These are phyloP conservation scores for Aquilaria agallochum DNA, from an alignment of 441 rosid genomes.

Conservation along the genomic window DNA sequence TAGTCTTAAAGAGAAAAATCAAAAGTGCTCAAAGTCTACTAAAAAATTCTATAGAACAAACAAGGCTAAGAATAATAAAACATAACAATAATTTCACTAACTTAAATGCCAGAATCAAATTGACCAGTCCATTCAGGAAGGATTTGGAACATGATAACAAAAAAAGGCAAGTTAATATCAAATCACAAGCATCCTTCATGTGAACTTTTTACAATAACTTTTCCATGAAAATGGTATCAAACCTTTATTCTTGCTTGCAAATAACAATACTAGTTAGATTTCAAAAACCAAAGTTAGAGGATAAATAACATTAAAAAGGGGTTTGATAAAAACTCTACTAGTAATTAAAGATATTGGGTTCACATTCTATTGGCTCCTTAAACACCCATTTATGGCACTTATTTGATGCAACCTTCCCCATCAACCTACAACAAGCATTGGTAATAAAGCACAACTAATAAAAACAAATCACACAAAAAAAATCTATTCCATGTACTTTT, in stretches of 20 bases:
- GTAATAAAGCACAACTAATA: slow-evolving; percentile 18
- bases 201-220: slow-evolving; percentile 1
- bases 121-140: slow-evolving; percentile 99
- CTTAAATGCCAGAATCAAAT: slow-evolving; percentile 98
- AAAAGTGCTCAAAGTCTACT: slow-evolving; percentile 3
- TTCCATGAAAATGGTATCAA: neutral
- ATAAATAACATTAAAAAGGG: neutral
- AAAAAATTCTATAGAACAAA: slow-evolving; percentile 10
- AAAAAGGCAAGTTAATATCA: slow-evolving; percentile 28
- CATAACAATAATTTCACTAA: slow-evolving; percentile 18
- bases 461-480: slow-evolving; percentile 6
- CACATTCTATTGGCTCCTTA: slow-evolving; percentile 91
- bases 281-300: neutral
- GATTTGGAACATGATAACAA: slow-evolving; percentile 56
- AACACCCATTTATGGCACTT: slow-evolving; percentile 99
- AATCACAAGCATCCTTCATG: slow-evolving; percentile 23
- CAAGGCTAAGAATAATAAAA: slow-evolving; percentile 17
- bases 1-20: slow-evolving; percentile 53
- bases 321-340: slow-evolving; percentile 77
- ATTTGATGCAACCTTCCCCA: slow-evolving; percentile 99
- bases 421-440: slow-evolving; percentile 51
- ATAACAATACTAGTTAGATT: neutral
- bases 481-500: neutral
- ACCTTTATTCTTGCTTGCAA: neutral
- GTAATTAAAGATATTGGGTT: slow-evolving; percentile 78